Conservation (phyloP, 345 rosid species). For the Citropsis articulata region DNA sequence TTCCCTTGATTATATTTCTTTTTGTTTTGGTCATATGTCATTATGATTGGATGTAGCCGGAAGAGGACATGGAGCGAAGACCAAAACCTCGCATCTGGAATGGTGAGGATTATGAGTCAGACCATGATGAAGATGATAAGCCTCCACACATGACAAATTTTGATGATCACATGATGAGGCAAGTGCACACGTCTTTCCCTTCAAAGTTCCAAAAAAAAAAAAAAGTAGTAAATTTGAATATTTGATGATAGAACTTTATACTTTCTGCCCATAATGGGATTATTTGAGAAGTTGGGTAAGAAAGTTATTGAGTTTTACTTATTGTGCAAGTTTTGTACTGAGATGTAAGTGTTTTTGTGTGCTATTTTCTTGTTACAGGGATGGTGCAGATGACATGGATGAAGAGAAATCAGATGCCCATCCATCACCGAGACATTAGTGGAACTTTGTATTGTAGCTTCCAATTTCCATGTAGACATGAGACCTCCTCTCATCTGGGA, state of each 20-base stretch:
- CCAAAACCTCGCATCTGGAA: slow-evolving; percentile 88
- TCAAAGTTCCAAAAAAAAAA: neutral
- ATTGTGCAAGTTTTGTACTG: neutral
- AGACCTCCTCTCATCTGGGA: neutral
- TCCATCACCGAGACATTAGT: slow-evolving; percentile 26
- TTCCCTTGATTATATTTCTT: neutral
- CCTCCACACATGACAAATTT: slow-evolving; percentile 32
- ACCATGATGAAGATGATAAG: slow-evolving; percentile 68
- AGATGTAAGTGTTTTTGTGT: neutral
- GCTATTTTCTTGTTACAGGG: slow-evolving; percentile 24
- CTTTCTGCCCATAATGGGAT: neutral
- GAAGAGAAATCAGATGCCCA: slow-evolving; percentile 37
- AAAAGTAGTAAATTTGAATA: no score
- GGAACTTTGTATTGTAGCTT: neutral
- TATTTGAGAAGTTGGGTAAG: neutral
- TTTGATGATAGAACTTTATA: neutral
- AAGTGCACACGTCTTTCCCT: neutral
- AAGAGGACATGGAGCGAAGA: slow-evolving; percentile 60
- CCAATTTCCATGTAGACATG: slow-evolving; percentile 2
- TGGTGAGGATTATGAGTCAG: slow-evolving; percentile 72
- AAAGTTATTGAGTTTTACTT: neutral
- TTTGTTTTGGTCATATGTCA: slow-evolving; percentile 6
- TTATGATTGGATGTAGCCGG: slow-evolving; percentile 37
- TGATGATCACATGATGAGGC: slow-evolving; percentile 45
- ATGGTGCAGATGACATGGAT: slow-evolving; percentile 43